phyloP scores from a whole-genome alignment of 208 protist species.

The Acanthamoeba royreba region DNA sequence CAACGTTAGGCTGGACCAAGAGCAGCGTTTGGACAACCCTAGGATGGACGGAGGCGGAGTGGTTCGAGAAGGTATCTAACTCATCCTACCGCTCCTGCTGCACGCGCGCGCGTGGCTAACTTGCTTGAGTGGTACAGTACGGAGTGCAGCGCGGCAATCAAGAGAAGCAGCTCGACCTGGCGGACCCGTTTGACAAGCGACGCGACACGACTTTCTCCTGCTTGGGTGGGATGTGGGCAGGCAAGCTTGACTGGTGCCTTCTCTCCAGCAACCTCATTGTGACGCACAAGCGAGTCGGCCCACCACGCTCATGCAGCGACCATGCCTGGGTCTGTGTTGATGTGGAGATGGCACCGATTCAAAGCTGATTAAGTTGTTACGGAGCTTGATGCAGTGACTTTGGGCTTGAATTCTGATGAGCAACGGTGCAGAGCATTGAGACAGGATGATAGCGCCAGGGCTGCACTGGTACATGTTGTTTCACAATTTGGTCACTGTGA shows the following conservation, averaged over 20 bases:
- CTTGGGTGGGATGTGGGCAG: neutral
- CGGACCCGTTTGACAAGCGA: neutral
- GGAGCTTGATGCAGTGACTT: no score
- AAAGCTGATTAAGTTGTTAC: no score
- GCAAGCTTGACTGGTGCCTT: neutral
- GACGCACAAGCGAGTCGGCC: neutral
- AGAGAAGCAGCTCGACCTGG: neutral
- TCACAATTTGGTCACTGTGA: no score
- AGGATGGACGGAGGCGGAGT: neutral
- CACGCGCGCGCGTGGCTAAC: no score
- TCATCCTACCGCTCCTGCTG: no score
- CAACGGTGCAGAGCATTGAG: no score
- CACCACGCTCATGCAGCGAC: neutral
- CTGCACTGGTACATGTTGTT: no score
- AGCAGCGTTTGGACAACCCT: neutral
- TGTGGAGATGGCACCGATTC: neutral
- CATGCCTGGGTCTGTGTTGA: neutral
- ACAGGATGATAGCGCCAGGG: no score
- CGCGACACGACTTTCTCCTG: neutral
- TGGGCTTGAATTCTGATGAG: no score
- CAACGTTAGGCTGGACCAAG: neutral
- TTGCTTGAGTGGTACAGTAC: no score
- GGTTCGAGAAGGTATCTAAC: no score
- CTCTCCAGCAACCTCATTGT: neutral
- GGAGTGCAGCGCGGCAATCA: neutral